A percentile compares a stretch with the other conserved stretches of the same genome.
These are phyloP conservation scores for Salicornia ramosissima DNA, from an alignment of 148 eudicot genomes.

Conservation along the genomic window DNA sequence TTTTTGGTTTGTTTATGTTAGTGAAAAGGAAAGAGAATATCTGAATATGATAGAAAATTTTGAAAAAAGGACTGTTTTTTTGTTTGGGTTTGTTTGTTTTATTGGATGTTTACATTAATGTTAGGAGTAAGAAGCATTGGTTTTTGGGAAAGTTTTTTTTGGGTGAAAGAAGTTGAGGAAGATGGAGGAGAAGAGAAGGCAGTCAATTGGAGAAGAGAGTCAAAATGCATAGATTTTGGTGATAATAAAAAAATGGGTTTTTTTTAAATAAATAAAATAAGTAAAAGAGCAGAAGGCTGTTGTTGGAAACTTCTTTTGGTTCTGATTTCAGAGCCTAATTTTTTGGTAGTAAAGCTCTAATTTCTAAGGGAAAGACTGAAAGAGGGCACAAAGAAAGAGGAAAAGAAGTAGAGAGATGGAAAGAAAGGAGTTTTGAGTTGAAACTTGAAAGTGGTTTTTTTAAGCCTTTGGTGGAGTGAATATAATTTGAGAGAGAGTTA, in stretches of 20 bases:
- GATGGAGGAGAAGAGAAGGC: conserved; percentile 7
- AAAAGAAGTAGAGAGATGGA: background rate
- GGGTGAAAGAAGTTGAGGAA: too few relatives aligned
- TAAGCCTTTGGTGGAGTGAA: background rate
- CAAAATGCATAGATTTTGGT: conserved; percentile 25
- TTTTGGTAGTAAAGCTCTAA: conserved; percentile 17
- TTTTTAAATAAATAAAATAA: background rate
- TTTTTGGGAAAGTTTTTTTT: conserved; percentile 18
- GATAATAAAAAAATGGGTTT: background rate
- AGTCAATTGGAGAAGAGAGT: conserved; percentile 9
- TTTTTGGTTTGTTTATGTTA: background rate
- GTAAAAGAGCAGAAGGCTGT: conserved; percentile 17
- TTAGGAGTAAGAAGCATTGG: conserved; percentile 4
- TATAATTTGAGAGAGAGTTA: background rate
- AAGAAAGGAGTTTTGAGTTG: background rate
- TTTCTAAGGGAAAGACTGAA: conserved; percentile 2
- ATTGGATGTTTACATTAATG: conserved; percentile 14
- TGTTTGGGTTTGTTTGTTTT: conserved; percentile 16
- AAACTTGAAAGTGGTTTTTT: conserved; percentile 6
- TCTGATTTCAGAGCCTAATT: conserved; percentile 56
- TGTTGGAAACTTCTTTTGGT: conserved; percentile 46
- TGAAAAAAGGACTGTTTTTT: conserved; percentile 12
- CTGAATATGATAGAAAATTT: background rate
- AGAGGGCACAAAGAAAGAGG: conserved; percentile 28
- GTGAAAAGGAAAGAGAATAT: background rate